Evolutionary conservation across 805 yeast genomes (phyloP), one percentile per base, ranked within the genome.

Genomic region (Sugiyamaella valdiviana): DNA sequence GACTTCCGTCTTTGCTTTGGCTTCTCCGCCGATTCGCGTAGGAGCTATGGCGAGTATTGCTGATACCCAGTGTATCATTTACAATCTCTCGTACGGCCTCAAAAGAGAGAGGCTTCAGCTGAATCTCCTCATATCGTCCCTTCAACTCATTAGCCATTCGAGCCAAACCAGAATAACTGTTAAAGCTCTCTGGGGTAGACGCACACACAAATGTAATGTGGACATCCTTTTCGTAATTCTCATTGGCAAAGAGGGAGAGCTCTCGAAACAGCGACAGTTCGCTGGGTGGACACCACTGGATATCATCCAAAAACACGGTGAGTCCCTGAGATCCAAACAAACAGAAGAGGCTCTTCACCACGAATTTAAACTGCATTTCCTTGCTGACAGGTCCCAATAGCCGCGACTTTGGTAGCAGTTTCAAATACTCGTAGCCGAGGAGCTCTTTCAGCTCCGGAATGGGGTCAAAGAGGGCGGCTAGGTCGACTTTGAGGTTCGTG

Each of bases 251-350:
- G 10, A 60, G 60, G 24, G 59, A 57, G 29, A 64, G 40, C 12
- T 63, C 57, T 12, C 63, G 57, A 38, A 57, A 57, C 23, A 57
- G 41, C 12, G 55, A 47, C 20, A 64, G 46, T 35, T 63, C 67
- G 4, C 61, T 50, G 2, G 52, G 46, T 6, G 76, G 63, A 48
- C 73, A 67, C 69, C 73, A 70, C 46, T 75, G 76, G 21, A 72
- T 54, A 57, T 76, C 77, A 53, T 76, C 79, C 24, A 73, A 57
- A 42, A 72, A 63, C 1, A 76, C 51, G 0, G 78, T 73, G 36
- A 76, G 59, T 2, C 79, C 78, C 29, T 64, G 64, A 3, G 53
- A 53, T 6, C 73, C 71, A 42, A 76, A 62, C 3, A 76, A 55
- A n/a, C 67, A 65, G 47, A 70, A 69, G 14, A 77, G 56, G 15